phyloP scores from a whole-genome alignment of 345 rosid species.

The Ricinus communis region DNA sequence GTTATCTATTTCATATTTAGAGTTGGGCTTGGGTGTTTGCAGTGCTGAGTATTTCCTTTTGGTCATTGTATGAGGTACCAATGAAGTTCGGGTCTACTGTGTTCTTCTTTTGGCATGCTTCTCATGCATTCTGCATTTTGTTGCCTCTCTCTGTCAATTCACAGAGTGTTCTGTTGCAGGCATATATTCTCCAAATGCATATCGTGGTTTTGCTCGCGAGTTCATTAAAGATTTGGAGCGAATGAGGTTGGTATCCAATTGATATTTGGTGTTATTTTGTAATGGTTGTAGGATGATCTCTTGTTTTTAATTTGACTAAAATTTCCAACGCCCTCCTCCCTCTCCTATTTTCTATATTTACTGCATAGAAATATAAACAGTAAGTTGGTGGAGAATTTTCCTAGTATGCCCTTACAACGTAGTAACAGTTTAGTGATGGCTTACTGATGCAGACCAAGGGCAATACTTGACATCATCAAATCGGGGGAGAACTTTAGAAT shows the following conservation, averaged over 20 bases:
- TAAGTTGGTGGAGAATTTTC: background rate
- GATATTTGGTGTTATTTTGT: background rate
- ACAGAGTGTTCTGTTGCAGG: constrained; percentile 40
- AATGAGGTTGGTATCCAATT: constrained; percentile 49
- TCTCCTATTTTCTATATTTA: background rate
- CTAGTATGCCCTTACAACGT: background rate
- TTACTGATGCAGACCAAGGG: constrained; percentile 70
- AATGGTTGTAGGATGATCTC: background rate
- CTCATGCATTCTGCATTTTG: background rate
- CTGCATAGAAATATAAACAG: background rate
- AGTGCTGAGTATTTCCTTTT: background rate
- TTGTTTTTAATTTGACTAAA: background rate
- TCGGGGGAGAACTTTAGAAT: constrained; percentile 92
- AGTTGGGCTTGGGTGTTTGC: background rate
- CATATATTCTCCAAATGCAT: constrained; percentile 93
- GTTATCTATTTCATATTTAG: background rate
- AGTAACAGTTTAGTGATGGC: background rate
- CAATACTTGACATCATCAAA: constrained; percentile 80
- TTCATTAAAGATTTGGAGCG: constrained; percentile 96
- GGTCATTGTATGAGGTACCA: background rate
- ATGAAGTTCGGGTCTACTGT: background rate
- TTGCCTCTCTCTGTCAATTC: background rate
- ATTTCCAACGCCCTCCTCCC: background rate
- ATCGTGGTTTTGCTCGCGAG: constrained; percentile 95
- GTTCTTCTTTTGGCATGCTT: background rate